Evolutionary conservation across 306 rosid genomes (phyloP), one percentile per base, ranked within the genome.

Genomic region (Cucurbita moschata): DNA sequence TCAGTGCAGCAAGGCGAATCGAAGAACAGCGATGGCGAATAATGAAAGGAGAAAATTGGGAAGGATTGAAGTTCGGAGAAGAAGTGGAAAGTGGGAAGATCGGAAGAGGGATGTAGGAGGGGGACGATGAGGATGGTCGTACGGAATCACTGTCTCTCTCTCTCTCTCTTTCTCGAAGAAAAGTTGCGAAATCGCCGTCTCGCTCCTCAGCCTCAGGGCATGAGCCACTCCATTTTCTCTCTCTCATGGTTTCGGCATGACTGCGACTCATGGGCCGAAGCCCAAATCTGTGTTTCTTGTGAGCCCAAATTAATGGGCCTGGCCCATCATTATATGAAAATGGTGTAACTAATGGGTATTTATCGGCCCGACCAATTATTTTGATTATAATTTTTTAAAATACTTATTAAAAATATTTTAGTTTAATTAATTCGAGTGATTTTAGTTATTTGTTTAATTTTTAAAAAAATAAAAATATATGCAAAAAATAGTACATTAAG

Each of bases 101-200:
- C 73, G 15, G 57, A 68, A 68, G 21, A 12, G 18, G n/a, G 54
- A 69, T 37, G 0, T 26, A 30, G 5, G 74, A 69, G 55, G 50
- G 14, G 10, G 43, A 26, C n/a, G 58, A 69, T 69, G 59, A 49
- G 58, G 39, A 19, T 49, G 59, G 14, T 69, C 74, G 74, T 49
- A 69, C 74, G 74, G 74, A 12, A 40, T 21, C 11, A 44, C 49
- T 39, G 37, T 65, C 61, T 18, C 38, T 61, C 26, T 21, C 23
- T 21, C 23, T 26, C 26, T 26, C 51, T 64, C 72, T 67, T n/a
- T 66, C 44, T 67, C 72, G 3, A 5, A 11, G 72, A 43, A 65
- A 19, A 65, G 38, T 42, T 44, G 54, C 71, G 71, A 65, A 43
- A n/a, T 65, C 71, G 71, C 71, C 71, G 71, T 65, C 71, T 65